Evolutionary conservation across 768 basidiomycete species (phyloP), one percentile per base, ranked within the genome.

Genomic region (Trametes gibbosa): DNA sequence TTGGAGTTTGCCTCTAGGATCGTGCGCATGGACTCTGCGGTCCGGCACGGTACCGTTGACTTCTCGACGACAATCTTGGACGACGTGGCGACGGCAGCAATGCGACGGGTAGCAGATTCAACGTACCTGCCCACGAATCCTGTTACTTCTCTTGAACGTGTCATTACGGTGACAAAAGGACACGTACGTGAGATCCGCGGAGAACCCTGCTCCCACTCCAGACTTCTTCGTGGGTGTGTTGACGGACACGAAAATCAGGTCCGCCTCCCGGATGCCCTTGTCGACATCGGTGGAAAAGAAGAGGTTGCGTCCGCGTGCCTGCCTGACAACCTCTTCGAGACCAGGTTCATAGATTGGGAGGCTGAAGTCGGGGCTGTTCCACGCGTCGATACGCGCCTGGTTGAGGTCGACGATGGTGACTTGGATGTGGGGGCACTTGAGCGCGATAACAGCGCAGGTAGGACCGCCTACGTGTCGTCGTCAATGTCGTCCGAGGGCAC

Each of bases 41-140:
- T 99, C 64, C 97, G 88, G 78, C 95, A 98, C 39, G 97, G 97
- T 9, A 99, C 97, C 5, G 97, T 99, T 16, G 96, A 98, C 75
- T 99, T 99, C 72, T 99, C 97, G 61, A 99, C 95, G 53, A 99
- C 97, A 67, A 99, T 98, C 81, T 99, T 99, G 72, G 85, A 89
- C 1, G 90, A 86, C 23, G 79, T 88, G 47, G 97, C 92, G 57
- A 98, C 89, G 43, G 84, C 84, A 42, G 97, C 97, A 65, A 99
- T 98, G 66, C 90, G 90, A 66, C 97, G 92, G 27, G 97, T 99
- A 51, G 96, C 97, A 29, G 90, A 84, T 70, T 99, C 97, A 63
- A 99, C 92, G 75, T 96, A 98, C 79, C 96, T 98, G 67, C 35
- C 19, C 24, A 25, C 47, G 47, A 19, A 24, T 23, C 56, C 41